These are phyloP conservation scores for Cynanchum wilfordii DNA, from an alignment of 257 asterid species.

Conservation along the genomic window DNA sequence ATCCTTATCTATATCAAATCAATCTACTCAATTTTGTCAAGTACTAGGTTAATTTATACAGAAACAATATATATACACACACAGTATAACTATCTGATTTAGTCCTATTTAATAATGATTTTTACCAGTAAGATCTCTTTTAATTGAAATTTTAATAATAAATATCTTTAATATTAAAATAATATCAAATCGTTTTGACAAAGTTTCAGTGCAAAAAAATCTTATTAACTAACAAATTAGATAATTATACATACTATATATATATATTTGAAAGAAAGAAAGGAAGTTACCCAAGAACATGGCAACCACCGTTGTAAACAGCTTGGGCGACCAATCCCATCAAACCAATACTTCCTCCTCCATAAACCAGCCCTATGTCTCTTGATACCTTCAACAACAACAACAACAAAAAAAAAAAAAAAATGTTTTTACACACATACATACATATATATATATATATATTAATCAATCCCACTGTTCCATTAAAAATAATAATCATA, in stretches of 20 bases:
- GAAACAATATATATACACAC: background rate
- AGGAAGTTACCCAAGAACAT: constrained; percentile 35
- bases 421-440: background rate
- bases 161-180: too few species aligned
- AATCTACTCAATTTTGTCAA: background rate
- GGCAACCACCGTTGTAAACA: constrained; percentile 34
- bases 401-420: background rate
- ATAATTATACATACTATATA: too few species aligned
- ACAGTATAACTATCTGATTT: too few species aligned
- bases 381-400: constrained; percentile 24
- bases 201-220: too few species aligned
- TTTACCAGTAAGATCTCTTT: too few species aligned
- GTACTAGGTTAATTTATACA: background rate
- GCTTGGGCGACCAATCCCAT: constrained; percentile 43
- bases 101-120: too few species aligned
- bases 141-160: too few species aligned
- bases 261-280: background rate
- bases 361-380: constrained; percentile 36
- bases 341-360: constrained; percentile 43
- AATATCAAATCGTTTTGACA: too few species aligned
- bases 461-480: too few species aligned
- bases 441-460: too few species aligned
- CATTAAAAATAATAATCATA: background rate
- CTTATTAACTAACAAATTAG: too few species aligned
- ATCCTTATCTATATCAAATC: background rate